Percentiles rank a stretch among this genome's conserved stretches.
Conservation (phyloP, 345 rosid genomes). For the Aquilaria sinensis region DNA sequence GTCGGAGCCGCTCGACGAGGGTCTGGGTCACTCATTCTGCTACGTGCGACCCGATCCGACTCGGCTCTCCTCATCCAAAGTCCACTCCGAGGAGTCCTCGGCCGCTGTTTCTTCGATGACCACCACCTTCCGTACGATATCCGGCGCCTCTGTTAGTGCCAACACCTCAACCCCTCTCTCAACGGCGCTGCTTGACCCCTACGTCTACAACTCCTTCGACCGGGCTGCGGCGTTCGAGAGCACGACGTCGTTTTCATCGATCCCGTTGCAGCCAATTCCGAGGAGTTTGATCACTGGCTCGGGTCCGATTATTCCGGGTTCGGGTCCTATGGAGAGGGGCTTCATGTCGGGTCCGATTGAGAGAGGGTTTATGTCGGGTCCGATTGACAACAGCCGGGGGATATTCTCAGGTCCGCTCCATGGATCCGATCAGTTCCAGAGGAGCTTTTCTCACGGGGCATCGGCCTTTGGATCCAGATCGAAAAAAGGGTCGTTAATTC, state of each 20-base stretch:
- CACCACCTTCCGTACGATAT: constrained; percentile 81
- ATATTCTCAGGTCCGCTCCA: constrained; percentile 54
- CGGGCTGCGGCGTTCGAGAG: constrained; percentile 92
- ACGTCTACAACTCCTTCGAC: constrained; percentile 47
- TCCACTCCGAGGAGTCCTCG: constrained; percentile 65
- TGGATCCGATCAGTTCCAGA: constrained; percentile 51
- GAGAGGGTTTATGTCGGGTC: constrained; percentile 89
- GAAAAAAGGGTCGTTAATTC: constrained; percentile 51
- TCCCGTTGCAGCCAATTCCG: constrained; percentile 88
- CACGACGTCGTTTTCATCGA: constrained; percentile 80
- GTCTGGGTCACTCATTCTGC: constrained; percentile 91
- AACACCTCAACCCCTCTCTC: constrained; percentile 91
- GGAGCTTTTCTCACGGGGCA: constrained; percentile 84
- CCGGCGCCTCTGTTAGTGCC: constrained; percentile 97
- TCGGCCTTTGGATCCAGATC: constrained; percentile 47
- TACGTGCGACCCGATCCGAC: constrained; percentile 75
- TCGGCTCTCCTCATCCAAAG: constrained; percentile 65
- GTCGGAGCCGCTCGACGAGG: constrained; percentile 74
- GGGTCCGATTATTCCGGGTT: constrained; percentile 57
- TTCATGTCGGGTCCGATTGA: constrained; percentile 87
- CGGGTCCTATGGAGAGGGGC: constrained; percentile 69
- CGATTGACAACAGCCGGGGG: constrained; percentile 53
- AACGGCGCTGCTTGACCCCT: constrained; percentile 67
- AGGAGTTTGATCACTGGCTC: constrained; percentile 27
- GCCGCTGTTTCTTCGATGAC: constrained; percentile 8